phyloP scores from a whole-genome alignment of 306 rosid species.

The Morella rubra region DNA sequence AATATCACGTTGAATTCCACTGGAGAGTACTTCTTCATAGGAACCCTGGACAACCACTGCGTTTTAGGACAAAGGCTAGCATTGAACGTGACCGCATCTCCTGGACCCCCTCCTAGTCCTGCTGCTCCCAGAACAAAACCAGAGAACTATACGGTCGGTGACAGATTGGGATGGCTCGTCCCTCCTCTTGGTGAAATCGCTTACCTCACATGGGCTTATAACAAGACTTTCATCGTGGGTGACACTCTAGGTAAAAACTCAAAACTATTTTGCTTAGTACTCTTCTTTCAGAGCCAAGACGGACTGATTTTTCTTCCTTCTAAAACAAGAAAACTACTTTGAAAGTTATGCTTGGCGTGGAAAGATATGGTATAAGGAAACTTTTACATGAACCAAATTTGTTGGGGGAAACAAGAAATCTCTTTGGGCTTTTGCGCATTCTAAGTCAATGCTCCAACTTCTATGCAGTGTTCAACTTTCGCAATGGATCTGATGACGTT shows the following conservation, averaged over 20 bases:
- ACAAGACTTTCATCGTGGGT: constrained; percentile 43
- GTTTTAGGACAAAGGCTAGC: constrained; percentile 42
- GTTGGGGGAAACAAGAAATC: too few relatives aligned
- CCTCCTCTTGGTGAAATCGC: constrained; percentile 35
- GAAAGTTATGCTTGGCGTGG: too few relatives aligned
- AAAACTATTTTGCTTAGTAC: not conserved
- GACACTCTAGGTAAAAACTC: constrained; percentile 42
- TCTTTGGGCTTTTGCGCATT: too few relatives aligned
- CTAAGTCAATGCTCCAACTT: not conserved
- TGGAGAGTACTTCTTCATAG: constrained; percentile 53
- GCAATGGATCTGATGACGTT: constrained; percentile 43
- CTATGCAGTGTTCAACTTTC: constrained; percentile 48
- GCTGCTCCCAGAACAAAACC: constrained; percentile 31
- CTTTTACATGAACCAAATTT: not conserved
- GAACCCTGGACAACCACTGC: constrained; percentile 45
- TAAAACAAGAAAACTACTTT: too few relatives aligned
- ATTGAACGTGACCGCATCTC: constrained; percentile 32
- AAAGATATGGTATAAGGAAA: too few relatives aligned
- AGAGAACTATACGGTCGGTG: constrained; percentile 44
- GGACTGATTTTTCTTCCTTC: too few relatives aligned
- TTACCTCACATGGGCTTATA: constrained; percentile 42
- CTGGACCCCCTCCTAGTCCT: constrained; percentile 40
- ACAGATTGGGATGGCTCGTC: constrained; percentile 43
- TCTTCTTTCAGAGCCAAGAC: not conserved
- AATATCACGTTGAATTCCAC: constrained; percentile 40